Conservation (phyloP, 108 stramenopile genomes). For the Stephanodiscus minutulus region DNA sequence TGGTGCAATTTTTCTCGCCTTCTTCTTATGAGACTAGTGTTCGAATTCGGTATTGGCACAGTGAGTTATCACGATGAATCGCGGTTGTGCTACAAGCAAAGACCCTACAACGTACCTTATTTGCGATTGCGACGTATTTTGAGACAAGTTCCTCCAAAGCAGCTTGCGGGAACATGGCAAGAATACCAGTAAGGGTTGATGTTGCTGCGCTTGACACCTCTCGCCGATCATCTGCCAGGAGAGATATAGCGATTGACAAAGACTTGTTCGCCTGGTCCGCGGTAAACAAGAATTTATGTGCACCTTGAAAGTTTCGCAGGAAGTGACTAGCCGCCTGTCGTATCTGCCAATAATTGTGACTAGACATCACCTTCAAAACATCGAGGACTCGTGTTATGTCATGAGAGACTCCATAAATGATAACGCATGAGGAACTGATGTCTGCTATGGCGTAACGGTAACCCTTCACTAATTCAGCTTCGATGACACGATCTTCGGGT, state of each 20-base stretch:
- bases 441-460: conserved; percentile 79
- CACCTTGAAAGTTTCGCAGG: conserved; percentile 82
- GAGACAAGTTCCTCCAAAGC: conserved; percentile 59
- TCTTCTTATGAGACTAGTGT: conserved; percentile 63
- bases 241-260: conserved; percentile 57
- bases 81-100: not conserved
- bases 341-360: conserved; percentile 84
- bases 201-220: conserved; percentile 70
- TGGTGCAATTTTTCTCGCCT: conserved; percentile 46
- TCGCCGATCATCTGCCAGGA: conserved; percentile 85
- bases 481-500: conserved; percentile 71
- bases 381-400: conserved; percentile 72
- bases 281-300: conserved; percentile 80
- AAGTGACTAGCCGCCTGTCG: conserved; percentile 85
- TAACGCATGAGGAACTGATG: conserved; percentile 71
- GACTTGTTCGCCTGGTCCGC: conserved; percentile 56
- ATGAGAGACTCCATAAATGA: conserved; percentile 58
- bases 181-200: conserved; percentile 85
- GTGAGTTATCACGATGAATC: not conserved
- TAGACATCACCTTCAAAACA: conserved; percentile 50
- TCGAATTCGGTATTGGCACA: not conserved
- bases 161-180: conserved; percentile 62
- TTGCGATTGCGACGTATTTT: conserved; percentile 71
- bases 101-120: conserved; percentile 17
- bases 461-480: conserved; percentile 82